These are phyloP conservation scores for Scheffersomyces illinoinensis DNA, from an alignment of 1,139 yeast genomes.

Conservation along the genomic window DNA sequence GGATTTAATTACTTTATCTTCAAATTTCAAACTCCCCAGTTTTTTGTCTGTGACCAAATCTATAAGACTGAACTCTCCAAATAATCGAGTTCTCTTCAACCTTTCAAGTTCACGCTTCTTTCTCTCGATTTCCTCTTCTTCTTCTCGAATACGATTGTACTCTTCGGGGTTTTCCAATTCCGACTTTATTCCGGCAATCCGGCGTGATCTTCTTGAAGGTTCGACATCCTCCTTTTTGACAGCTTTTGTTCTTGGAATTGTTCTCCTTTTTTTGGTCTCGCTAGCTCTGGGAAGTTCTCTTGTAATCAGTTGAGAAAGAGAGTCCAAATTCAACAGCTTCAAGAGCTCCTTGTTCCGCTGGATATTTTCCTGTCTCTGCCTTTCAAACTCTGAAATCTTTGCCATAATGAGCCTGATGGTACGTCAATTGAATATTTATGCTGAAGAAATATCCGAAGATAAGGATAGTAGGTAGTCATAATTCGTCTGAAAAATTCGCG, in stretches of 20 bases:
- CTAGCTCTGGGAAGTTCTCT: slow-evolving; percentile 23
- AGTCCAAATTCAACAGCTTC: slow-evolving; percentile 38
- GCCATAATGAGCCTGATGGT: slow-evolving; percentile 14
- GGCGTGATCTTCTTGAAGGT: slow-evolving; percentile 64
- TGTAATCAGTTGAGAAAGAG: slow-evolving; percentile 30
- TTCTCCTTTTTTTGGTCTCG: slow-evolving; percentile 20
- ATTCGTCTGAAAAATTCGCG: neutral
- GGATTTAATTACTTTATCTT: slow-evolving; percentile 23
- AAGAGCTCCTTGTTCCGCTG: slow-evolving; percentile 43
- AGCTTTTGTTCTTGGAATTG: slow-evolving; percentile 7
- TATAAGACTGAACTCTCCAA: slow-evolving; percentile 61
- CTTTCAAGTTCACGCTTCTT: slow-evolving; percentile 50
- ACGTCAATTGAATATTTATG: neutral
- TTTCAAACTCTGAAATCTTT: slow-evolving; percentile 62
- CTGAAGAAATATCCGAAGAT: neutral
- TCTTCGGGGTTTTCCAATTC: slow-evolving; percentile 42
- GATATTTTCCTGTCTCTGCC: slow-evolving; percentile 59
- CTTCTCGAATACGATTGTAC: slow-evolving; percentile 30
- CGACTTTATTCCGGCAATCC: slow-evolving; percentile 62
- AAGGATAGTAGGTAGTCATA: too few species aligned
- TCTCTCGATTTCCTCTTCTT: slow-evolving; percentile 35
- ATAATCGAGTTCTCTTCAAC: slow-evolving; percentile 53
- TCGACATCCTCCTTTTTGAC: slow-evolving; percentile 28
- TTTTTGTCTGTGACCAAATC: slow-evolving; percentile 53
- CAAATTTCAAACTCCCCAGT: slow-evolving; percentile 36